phyloP scores from a whole-genome alignment of 441 rosid species.

The Croton setiger region DNA sequence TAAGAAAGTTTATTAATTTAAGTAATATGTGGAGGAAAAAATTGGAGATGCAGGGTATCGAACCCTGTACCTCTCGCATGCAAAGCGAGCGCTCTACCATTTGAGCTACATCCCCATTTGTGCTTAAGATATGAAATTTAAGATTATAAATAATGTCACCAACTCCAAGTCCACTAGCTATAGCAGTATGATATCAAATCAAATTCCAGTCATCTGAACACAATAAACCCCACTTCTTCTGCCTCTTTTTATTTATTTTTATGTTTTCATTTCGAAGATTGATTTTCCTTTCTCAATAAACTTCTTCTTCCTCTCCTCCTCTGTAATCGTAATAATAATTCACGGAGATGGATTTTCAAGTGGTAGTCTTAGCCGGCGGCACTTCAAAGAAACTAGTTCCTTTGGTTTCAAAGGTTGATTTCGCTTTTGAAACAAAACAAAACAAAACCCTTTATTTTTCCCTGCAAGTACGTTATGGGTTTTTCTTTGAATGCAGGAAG shows the following conservation, averaged over 20 bases:
- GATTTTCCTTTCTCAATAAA: not conserved
- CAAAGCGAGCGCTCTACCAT: conserved; percentile 87
- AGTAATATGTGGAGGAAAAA: too few relatives aligned
- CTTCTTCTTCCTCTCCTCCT: not conserved
- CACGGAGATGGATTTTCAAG: conserved; percentile 74
- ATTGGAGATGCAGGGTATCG: conserved; percentile 92
- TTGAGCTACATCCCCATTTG: not conserved
- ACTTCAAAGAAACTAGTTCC: conserved; percentile 67
- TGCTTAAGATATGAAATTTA: too few relatives aligned
- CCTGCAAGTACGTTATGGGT: not conserved
- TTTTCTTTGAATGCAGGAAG: conserved; percentile 52
- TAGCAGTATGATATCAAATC: too few relatives aligned
- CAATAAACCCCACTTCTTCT: too few relatives aligned
- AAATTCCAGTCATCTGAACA: too few relatives aligned
- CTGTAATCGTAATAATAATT: not conserved
- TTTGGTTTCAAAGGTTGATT: conserved; percentile 68
- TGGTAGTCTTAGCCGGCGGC: conserved; percentile 86
- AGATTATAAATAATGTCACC: too few relatives aligned
- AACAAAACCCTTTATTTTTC: not conserved
- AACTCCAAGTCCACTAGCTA: not conserved
- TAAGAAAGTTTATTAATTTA: too few relatives aligned
- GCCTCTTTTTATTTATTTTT: not conserved
- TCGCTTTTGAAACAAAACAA: not conserved
- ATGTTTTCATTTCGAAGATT: not conserved
- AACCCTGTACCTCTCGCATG: conserved; percentile 98